phyloP scores from a whole-genome alignment of 2,329 filamentous ascomycete species.

The Fusarium odoratissimum region DNA sequence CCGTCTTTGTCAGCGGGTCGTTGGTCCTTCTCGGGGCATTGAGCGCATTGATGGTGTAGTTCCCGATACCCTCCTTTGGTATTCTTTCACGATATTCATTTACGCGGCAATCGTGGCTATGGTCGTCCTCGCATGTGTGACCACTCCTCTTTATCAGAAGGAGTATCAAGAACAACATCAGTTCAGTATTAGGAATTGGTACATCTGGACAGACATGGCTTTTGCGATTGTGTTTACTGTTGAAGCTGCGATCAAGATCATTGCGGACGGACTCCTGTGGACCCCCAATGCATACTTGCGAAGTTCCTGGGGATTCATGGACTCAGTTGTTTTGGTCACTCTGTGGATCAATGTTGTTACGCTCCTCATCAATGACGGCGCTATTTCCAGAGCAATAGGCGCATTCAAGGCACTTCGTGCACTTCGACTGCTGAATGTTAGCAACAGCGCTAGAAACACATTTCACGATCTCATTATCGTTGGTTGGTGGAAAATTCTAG shows the following conservation, averaged over 20 bases:
- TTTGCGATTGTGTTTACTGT: constrained; percentile 89
- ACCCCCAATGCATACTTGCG: constrained; percentile 97
- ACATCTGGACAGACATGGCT: constrained; percentile 90
- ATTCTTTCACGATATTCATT: constrained; percentile 90
- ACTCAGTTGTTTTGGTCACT: constrained; percentile 89
- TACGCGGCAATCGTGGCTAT: constrained; percentile 96
- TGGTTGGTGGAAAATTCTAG: constrained; percentile 93
- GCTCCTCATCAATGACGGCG: constrained; percentile 82
- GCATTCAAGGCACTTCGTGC: constrained; percentile 97
- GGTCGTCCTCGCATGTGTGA: constrained; percentile 95
- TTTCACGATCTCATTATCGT: constrained; percentile 97
- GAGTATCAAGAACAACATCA: constrained; percentile 76
- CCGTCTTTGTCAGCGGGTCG: constrained; percentile 85
- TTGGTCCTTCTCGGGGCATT: constrained; percentile 88
- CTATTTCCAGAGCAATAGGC: constrained; percentile 89
- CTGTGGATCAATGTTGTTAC: constrained; percentile 95
- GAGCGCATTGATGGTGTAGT: constrained; percentile 91
- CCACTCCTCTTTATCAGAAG: constrained; percentile 93
- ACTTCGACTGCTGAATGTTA: constrained; percentile 90
- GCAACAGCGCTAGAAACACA: constrained; percentile 93
- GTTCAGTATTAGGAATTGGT: constrained; percentile 82
- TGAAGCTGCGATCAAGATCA: constrained; percentile 90
- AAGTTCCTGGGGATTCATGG: constrained; percentile 96
- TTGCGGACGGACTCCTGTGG: constrained; percentile 96
- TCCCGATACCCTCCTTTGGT: constrained; percentile 92